These are phyloP conservation scores for Colletotrichum musicola DNA, from an alignment of 2,329 filamentous ascomycete species.

Conservation along the genomic window DNA sequence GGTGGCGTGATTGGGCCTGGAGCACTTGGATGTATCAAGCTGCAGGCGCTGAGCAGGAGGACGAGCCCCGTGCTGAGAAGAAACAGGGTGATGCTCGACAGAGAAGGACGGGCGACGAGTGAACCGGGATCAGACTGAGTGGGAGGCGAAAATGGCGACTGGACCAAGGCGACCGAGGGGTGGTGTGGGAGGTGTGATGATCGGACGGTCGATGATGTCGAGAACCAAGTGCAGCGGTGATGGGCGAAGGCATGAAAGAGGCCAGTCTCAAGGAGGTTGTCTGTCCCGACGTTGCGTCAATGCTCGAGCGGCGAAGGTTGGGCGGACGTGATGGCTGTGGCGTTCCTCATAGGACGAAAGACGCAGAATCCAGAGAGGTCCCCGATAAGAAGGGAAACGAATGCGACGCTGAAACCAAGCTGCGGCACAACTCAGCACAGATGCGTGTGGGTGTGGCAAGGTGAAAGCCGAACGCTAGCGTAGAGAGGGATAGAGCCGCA, in stretches of 20 bases:
- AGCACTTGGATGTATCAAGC: slow-evolving; percentile 17
- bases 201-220: slow-evolving; percentile 24
- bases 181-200: slow-evolving; percentile 22
- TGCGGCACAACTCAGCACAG: slow-evolving; percentile 39
- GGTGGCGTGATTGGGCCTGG: slow-evolving; percentile 29
- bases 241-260: slow-evolving; percentile 34
- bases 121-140: slow-evolving; percentile 30
- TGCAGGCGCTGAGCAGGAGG: slow-evolving; percentile 21
- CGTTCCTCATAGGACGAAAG: slow-evolving; percentile 25
- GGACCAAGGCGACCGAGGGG: slow-evolving; percentile 4
- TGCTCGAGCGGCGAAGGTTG: slow-evolving; percentile 25
- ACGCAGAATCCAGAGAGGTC: neutral
- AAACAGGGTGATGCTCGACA: slow-evolving; percentile 33
- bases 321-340: slow-evolving; percentile 4
- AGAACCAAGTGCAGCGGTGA: neutral
- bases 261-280: slow-evolving; percentile 30
- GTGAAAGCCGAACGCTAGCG: slow-evolving; percentile 9
- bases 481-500: slow-evolving; percentile 10
- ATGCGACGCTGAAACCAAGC: slow-evolving; percentile 38
- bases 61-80: slow-evolving; percentile 16
- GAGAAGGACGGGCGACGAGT: slow-evolving; percentile 18
- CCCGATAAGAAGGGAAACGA: slow-evolving; percentile 36
- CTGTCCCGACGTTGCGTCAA: slow-evolving; percentile 25
- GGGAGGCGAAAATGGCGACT: slow-evolving; percentile 10
- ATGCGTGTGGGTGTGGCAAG: slow-evolving; percentile 36